phyloP scores from a whole-genome alignment of 371 early-diverging fungal species.

The Parasitella parasitica region DNA sequence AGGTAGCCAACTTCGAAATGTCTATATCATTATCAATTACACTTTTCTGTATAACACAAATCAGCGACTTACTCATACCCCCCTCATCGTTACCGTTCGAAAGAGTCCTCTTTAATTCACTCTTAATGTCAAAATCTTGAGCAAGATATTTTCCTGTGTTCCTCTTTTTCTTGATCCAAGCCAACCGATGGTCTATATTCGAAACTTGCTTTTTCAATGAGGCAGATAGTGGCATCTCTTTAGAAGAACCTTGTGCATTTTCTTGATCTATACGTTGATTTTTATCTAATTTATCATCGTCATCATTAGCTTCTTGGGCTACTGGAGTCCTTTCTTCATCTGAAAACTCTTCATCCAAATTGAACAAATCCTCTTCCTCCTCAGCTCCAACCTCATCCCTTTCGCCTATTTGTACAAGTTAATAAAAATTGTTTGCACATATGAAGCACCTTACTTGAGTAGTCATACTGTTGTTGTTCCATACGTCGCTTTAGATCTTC shows the following conservation, averaged over 20 bases:
- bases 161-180: conserved; percentile 23
- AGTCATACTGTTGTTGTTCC: neutral
- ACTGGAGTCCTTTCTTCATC: neutral
- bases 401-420: neutral
- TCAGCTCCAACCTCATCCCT: neutral
- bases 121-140: conserved; percentile 25
- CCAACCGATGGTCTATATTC: conserved; percentile 14
- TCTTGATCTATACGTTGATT: neutral
- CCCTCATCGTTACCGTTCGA: neutral
- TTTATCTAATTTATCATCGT: neutral
- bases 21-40: neutral
- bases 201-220: conserved; percentile 19
- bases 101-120: neutral
- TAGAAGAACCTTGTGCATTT: neutral
- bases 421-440: neutral
- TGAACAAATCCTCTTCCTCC: conserved; percentile 47
- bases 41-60: no score
- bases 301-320: neutral
- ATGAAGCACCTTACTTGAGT: neutral
- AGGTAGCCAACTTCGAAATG: conserved; percentile 26
- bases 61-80: neutral
- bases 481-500: neutral
- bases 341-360: conserved; percentile 47
- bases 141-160: conserved; percentile 19
- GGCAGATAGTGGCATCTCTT: conserved; percentile 8